phyloP scores from a whole-genome alignment of 768 basidiomycete species.

The Auricularia heimuer region DNA sequence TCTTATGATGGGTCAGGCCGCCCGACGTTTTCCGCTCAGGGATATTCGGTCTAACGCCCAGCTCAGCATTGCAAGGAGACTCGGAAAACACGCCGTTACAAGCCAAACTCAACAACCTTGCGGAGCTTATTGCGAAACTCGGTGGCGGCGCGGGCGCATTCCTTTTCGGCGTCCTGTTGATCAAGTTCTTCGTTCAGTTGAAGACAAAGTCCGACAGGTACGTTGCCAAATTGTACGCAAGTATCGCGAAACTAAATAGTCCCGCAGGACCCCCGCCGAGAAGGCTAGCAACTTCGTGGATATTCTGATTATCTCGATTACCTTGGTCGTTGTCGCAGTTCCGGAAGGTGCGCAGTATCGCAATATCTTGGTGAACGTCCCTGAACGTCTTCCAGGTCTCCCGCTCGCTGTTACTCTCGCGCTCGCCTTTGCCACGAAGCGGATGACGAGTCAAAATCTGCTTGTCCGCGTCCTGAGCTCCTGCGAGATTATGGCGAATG shows the following conservation, averaged over 20 bases:
- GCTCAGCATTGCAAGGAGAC: constrained; percentile 72
- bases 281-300: constrained; percentile 89
- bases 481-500: constrained; percentile 98
- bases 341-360: constrained; percentile 49
- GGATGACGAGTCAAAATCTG: constrained; percentile 94
- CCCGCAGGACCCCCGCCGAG: constrained; percentile 51
- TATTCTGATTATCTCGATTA: constrained; percentile 90
- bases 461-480: constrained; percentile 93
- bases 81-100: constrained; percentile 88
- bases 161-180: constrained; percentile 80
- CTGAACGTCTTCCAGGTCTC: constrained; percentile 42
- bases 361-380: background rate
- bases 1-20: constrained; percentile 85
- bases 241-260: background rate
- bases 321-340: constrained; percentile 79
- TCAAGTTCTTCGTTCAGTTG: constrained; percentile 89
- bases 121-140: constrained; percentile 88
- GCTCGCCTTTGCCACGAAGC: constrained; percentile 91
- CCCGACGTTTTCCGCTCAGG: background rate
- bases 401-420: constrained; percentile 95
- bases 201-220: constrained; percentile 52
- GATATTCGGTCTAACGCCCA: background rate
- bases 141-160: constrained; percentile 74
- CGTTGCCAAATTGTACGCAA: constrained; percentile 8
- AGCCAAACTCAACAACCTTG: constrained; percentile 85